These are phyloP conservation scores for Ophiostoma populinum DNA, from an alignment of 2,329 filamentous ascomycete species.

Conservation along the genomic window DNA sequence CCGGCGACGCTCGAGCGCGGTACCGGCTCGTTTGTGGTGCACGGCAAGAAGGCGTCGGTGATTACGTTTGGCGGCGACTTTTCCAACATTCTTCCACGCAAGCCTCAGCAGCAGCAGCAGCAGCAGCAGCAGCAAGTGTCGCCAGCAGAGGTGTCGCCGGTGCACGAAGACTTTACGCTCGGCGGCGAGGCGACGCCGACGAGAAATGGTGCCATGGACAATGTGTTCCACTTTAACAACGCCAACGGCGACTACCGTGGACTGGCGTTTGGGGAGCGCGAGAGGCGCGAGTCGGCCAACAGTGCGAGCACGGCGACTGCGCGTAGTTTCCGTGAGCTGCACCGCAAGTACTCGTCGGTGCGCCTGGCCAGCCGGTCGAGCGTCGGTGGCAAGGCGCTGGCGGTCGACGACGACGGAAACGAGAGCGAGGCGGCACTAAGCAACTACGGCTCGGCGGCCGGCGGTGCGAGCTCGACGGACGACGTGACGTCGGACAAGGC, in stretches of 20 bases:
- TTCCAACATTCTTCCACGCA: conserved; percentile 47
- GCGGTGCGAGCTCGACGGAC: too few relatives aligned
- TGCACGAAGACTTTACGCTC: too few relatives aligned
- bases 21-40: conserved; percentile 81
- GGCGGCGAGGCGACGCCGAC: too few relatives aligned
- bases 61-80: conserved; percentile 93
- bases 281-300: conserved; percentile 42
- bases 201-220: not conserved
- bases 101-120: conserved; percentile 10
- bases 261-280: conserved; percentile 26
- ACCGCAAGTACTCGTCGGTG: conserved; percentile 39
- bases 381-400: conserved; percentile 2
- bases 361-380: conserved; percentile 23
- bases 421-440: conserved; percentile 44
- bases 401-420: conserved; percentile 39
- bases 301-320: conserved; percentile 52
- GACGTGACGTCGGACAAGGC: conserved; percentile 19
- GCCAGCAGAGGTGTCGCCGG: not conserved
- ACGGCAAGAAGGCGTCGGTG: conserved; percentile 94
- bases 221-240: not conserved
- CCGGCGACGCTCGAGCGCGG: conserved; percentile 56
- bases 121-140: not conserved
- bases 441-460: conserved; percentile 33
- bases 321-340: conserved; percentile 44
- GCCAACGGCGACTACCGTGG: conserved; percentile 30